Conservation (phyloP, 2,329 filamentous ascomycete genomes). For the Fusarium equiseti region DNA sequence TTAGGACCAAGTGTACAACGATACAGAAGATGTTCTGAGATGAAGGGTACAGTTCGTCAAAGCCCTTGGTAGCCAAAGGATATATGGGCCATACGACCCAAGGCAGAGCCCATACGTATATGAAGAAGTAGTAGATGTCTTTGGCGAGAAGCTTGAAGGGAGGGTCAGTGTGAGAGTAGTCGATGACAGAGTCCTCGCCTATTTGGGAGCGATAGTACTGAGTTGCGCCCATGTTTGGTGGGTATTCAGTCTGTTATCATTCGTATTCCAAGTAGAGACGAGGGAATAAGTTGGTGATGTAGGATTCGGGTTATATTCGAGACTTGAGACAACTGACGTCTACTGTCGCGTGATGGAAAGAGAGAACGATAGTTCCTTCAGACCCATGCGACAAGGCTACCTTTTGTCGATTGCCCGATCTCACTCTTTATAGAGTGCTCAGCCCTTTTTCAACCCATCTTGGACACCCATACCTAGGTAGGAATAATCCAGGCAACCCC, state of each 20-base stretch:
- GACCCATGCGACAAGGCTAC: constrained; percentile 14
- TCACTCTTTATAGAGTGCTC: constrained; percentile 2
- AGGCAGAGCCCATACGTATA: constrained; percentile 67
- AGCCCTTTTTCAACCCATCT: constrained; percentile 23
- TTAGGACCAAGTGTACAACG: constrained; percentile 68
- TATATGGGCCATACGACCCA: constrained; percentile 70
- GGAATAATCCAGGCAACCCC: constrained; percentile 16
- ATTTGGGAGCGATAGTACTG: constrained; percentile 70
- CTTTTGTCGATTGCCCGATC: not conserved
- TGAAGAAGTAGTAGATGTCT: constrained; percentile 68
- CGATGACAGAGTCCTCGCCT: constrained; percentile 68
- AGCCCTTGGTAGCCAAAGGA: constrained; percentile 63
- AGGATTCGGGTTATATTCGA: constrained; percentile 1
- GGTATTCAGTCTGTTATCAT: constrained; percentile 4
- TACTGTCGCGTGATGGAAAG: constrained; percentile 11
- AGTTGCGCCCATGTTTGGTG: constrained; percentile 52
- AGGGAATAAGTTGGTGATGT: not conserved
- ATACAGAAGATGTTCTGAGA: constrained; percentile 68
- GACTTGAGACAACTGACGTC: constrained; percentile 9
- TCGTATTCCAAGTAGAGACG: not conserved
- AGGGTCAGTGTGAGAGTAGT: constrained; percentile 70
- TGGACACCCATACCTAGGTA: constrained; percentile 3
- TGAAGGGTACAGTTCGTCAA: constrained; percentile 75
- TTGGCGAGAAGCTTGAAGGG: constrained; percentile 64
- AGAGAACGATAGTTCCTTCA: constrained; percentile 1